Evolutionary conservation across 83 land plant genomes (phyloP).

Genomic region (Isoetes engelmannii): DNA sequence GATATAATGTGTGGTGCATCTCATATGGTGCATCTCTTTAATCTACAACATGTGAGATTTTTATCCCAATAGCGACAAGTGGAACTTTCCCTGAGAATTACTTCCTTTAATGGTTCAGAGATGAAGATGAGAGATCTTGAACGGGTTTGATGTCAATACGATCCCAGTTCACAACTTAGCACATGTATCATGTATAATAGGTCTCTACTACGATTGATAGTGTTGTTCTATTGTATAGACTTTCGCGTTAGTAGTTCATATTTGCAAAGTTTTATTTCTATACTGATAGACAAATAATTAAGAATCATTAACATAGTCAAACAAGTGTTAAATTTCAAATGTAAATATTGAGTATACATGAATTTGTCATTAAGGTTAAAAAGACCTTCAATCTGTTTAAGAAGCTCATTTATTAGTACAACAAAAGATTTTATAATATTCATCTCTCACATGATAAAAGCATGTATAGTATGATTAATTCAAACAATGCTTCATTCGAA

Average conservation of each 20-base stretch:
- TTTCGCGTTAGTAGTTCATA: too few relatives aligned
- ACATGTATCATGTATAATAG: conserved; percentile 1
- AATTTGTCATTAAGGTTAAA: conserved; percentile 16
- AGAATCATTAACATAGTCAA: too few relatives aligned
- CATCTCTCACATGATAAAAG: not conserved
- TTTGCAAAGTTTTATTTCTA: too few relatives aligned
- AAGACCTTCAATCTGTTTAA: conserved; percentile 25
- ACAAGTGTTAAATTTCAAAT: too few relatives aligned
- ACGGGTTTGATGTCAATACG: conserved; percentile 17
- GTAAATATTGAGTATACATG: too few relatives aligned
- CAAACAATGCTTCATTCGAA: too few relatives aligned
- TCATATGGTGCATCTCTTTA: too few relatives aligned
- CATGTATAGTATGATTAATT: not conserved
- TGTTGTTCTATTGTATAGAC: too few relatives aligned
- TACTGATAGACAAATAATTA: too few relatives aligned
- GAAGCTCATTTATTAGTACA: conserved; percentile 25
- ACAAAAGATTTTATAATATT: conserved; percentile 14
- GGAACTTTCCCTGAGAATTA: not conserved
- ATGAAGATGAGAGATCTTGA: conserved; percentile 16
- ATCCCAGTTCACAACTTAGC: conserved; percentile 26
- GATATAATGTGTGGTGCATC: conserved; percentile 27
- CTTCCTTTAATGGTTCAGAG: conserved; percentile 16
- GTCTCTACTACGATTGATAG: too few relatives aligned
- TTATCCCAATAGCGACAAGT: not conserved
- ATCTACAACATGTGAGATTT: not conserved